Evolutionary conservation across 1,139 yeast species (phyloP).

Genomic region (Hansenula anomala): DNA sequence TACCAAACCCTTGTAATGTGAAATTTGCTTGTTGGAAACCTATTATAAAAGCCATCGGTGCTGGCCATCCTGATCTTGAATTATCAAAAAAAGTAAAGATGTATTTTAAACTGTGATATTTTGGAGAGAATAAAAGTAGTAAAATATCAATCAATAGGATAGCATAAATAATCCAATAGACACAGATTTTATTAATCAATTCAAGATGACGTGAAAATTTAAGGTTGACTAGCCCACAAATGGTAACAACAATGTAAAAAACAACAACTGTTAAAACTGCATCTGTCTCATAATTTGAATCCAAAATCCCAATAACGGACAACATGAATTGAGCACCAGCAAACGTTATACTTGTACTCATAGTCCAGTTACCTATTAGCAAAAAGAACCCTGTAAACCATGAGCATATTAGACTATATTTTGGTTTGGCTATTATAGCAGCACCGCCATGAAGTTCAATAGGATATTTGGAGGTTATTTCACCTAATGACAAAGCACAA

Average conservation of each 20-base stretch:
- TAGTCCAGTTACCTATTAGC: slow-evolving; percentile 71
- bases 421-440: slow-evolving; percentile 58
- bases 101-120: slow-evolving; percentile 53
- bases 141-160: slow-evolving; percentile 64
- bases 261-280: slow-evolving; percentile 50
- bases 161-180: slow-evolving; percentile 69
- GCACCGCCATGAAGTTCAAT: slow-evolving; percentile 75
- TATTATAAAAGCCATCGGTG: slow-evolving; percentile 57
- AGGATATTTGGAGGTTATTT: slow-evolving; percentile 70
- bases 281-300: slow-evolving; percentile 55
- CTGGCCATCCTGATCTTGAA: slow-evolving; percentile 67
- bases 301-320: slow-evolving; percentile 57
- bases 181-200: slow-evolving; percentile 58
- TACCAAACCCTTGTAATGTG: slow-evolving; percentile 78
- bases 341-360: slow-evolving; percentile 66
- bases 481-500: slow-evolving; percentile 65
- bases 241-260: slow-evolving; percentile 48
- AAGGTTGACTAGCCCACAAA: slow-evolving; percentile 60
- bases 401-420: slow-evolving; percentile 49
- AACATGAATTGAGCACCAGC: slow-evolving; percentile 71
- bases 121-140: slow-evolving; percentile 53
- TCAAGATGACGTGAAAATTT: slow-evolving; percentile 57
- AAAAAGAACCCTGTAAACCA: slow-evolving; percentile 80
- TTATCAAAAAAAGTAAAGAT: slow-evolving; percentile 70
- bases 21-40: slow-evolving; percentile 78